A percentile compares a stretch with the other conserved stretches of the same genome.
Evolutionary conservation across 2,329 filamentous ascomycete species (phyloP).

Genomic region (Capronia epimyces): DNA sequence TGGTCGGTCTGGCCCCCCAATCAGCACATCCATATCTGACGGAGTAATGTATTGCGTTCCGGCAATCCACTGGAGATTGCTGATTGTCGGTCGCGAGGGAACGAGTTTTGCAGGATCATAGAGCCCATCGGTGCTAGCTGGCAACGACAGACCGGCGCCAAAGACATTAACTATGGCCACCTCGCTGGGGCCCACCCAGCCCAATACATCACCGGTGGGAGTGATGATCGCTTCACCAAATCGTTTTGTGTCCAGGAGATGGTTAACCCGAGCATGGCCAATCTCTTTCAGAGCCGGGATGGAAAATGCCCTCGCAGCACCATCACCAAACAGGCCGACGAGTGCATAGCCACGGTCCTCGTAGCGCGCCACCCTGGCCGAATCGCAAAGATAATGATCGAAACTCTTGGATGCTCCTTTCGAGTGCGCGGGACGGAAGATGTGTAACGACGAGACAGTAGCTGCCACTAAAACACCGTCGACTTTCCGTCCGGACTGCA

Average conservation of each 20-base stretch:
- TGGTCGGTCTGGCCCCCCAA: slow-evolving; percentile 81
- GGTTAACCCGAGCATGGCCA: slow-evolving; percentile 56
- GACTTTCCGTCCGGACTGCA: slow-evolving; percentile 68
- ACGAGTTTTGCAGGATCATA: slow-evolving; percentile 69
- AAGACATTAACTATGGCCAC: slow-evolving; percentile 77
- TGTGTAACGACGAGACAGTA: slow-evolving; percentile 66
- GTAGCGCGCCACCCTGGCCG: slow-evolving; percentile 69
- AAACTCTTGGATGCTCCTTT: slow-evolving; percentile 93
- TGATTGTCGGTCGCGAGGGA: slow-evolving; percentile 84
- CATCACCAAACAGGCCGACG: slow-evolving; percentile 78
- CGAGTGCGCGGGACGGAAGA: slow-evolving; percentile 76
- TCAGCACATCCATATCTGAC: slow-evolving; percentile 80
- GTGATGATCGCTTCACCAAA: slow-evolving; percentile 66
- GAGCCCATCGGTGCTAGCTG: slow-evolving; percentile 63
- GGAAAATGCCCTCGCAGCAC: slow-evolving; percentile 70
- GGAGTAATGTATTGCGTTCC: slow-evolving; percentile 88
- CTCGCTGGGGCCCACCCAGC: slow-evolving; percentile 84
- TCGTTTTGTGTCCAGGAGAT: slow-evolving; percentile 68
- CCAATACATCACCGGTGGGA: slow-evolving; percentile 72
- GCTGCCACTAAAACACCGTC: slow-evolving; percentile 78
- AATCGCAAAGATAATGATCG: slow-evolving; percentile 75
- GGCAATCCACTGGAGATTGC: slow-evolving; percentile 91
- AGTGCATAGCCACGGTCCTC: slow-evolving; percentile 72
- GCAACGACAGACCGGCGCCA: slow-evolving; percentile 64
- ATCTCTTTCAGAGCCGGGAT: slow-evolving; percentile 88